Base-by-base conservation (phyloP, 2,329 filamentous ascomycete genomes). In the Aureobasidium mangrovei region DNA sequence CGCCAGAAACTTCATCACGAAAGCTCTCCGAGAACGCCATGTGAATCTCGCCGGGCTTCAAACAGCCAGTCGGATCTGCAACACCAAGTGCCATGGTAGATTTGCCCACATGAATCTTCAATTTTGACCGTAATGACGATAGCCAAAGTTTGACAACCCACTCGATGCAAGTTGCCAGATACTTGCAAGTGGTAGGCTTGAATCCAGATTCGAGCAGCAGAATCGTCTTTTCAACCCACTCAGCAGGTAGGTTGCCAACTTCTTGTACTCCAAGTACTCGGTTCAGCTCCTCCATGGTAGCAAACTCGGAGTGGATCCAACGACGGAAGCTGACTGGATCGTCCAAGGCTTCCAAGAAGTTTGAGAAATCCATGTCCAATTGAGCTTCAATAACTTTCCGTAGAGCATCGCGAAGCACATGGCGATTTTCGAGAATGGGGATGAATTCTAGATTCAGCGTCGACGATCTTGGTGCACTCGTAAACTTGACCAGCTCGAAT, bases 371-470 rank as follows among this genome's bases (percentile, higher is more conserved):
- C 1, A 68, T 63, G 1, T 73, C 62, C 0, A 88, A 68, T 1
- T 77, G 74, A 0, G 74, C 65, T 0, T 62, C 64, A 3, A 87
- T 70, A 5, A 83, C 68, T 0, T 70, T 56, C 0, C 72, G 71
- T 0, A 91, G 71, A 0, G 67, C 65, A 0, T 69, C 44, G 4
- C 63, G 63, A 7, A 79, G 61, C 0, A 74, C 71, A 0, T 84
- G 79, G 31, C 82, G 74, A 33, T 85, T 79, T 18, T 82, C 72
- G 0, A 91, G 68, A 0, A 91, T 80, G 0, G 83, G 80, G 2
- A 91, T 75, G 47, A 89, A 82, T 29, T 87, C 84, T 0, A 78
- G 69, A 61, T 90, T 87, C 0, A 91, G 69, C 0, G 73, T 70
- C 0, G 83, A 80, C 0, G 79, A 68, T 9, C 65, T 73, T 3